A percentile compares a stretch with the other conserved stretches of the same genome.
phyloP scores from a whole-genome alignment of 768 basidiomycete genomes.

The Russula sp. region DNA sequence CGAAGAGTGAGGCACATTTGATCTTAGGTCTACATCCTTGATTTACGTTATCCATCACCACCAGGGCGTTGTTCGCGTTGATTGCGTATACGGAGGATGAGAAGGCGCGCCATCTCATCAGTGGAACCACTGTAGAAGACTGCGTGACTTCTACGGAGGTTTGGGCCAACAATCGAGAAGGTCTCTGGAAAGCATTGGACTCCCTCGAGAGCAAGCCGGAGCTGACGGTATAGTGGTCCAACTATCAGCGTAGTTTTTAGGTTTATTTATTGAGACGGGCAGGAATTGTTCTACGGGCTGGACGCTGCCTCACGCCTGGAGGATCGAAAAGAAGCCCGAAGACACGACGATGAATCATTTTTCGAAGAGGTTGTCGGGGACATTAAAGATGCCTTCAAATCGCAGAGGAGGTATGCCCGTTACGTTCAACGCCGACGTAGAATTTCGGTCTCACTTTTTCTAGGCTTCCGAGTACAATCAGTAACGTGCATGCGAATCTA shows the following conservation, averaged over 20 bases:
- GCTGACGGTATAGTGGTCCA: constrained; percentile 7
- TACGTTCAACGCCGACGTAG: neutral
- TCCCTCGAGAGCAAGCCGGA: constrained; percentile 14
- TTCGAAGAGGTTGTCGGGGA: constrained; percentile 17
- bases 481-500: neutral
- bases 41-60: neutral
- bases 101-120: constrained; percentile 10
- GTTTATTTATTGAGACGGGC: neutral
- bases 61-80: constrained; percentile 20
- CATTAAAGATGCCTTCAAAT: constrained; percentile 1
- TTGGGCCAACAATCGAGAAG: constrained; percentile 24
- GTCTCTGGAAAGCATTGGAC: constrained; percentile 9
- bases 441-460: neutral
- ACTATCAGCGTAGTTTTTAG: neutral
- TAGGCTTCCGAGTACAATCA: constrained; percentile 16
- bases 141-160: constrained; percentile 10
- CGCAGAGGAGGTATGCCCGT: constrained; percentile 6
- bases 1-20: constrained; percentile 22
- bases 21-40: neutral
- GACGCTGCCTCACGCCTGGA: constrained; percentile 5
- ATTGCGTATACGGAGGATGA: constrained; percentile 21
- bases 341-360: constrained; percentile 10
- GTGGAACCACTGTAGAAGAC: constrained; percentile 13
- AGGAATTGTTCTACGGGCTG: constrained; percentile 12
- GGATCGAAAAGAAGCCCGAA: constrained; percentile 12